phyloP scores from a whole-genome alignment of 148 eudicot genomes.

The Selenicereus undatus region DNA sequence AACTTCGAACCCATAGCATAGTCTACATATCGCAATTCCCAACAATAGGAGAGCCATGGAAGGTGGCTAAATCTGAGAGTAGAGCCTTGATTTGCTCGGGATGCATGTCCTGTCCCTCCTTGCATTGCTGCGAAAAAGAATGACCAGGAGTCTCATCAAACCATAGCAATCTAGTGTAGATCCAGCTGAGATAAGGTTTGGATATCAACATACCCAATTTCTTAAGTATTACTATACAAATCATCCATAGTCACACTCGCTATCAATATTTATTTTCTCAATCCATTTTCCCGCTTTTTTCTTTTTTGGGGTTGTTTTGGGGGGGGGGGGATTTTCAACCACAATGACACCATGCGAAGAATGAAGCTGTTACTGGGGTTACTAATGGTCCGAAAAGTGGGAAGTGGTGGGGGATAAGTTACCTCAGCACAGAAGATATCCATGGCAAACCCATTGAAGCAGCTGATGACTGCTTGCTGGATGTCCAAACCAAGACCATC shows the following conservation, averaged over 20 bases:
- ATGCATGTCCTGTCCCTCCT: conserved; percentile 78
- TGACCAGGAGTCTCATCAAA: neutral
- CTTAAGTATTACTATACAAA: too few species aligned
- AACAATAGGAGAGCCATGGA: conserved; percentile 34
- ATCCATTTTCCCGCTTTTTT: too few species aligned
- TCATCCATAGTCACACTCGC: too few species aligned
- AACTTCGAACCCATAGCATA: neutral
- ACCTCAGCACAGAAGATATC: conserved; percentile 97
- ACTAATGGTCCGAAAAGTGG: neutral
- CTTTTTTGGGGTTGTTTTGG: too few species aligned
- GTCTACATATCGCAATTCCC: conserved; percentile 29
- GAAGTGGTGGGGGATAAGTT: neutral
- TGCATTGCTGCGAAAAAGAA: conserved; percentile 60
- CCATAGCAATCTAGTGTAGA: neutral
- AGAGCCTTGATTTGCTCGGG: conserved; percentile 80
- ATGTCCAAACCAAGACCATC: conserved; percentile 77
- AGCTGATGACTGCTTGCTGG: conserved; percentile 94
- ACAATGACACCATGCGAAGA: too few species aligned
- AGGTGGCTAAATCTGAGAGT: conserved; percentile 74
- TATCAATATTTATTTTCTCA: too few species aligned
- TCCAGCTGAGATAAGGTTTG: neutral
- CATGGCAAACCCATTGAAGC: conserved; percentile 90
- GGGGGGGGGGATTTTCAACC: too few species aligned
- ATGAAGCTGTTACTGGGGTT: too few species aligned
- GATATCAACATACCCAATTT: too few species aligned